phyloP scores from a whole-genome alignment of 176 grass and related monocot species.

The Hsuehochloa calcarea region DNA sequence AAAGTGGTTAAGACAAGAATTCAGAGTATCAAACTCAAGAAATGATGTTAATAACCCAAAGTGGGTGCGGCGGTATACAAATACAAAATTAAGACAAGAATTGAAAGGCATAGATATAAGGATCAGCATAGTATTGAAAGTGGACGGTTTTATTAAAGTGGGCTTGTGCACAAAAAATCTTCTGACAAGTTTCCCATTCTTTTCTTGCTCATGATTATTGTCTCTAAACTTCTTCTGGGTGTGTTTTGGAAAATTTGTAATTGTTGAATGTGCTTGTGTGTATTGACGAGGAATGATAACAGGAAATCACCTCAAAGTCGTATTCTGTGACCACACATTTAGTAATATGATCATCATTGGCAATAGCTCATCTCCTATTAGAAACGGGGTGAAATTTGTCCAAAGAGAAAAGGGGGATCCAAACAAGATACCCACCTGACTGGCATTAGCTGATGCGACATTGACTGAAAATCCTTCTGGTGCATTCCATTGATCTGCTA shows the following conservation, averaged over 20 bases:
- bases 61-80: not conserved
- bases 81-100: not conserved
- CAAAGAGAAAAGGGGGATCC: not conserved
- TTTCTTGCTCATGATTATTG: not conserved
- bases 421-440: slow-evolving; percentile 53
- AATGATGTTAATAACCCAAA: not conserved
- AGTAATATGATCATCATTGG: not conserved
- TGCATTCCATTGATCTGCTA: slow-evolving; percentile 94
- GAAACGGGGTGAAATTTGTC: not conserved
- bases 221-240: not conserved
- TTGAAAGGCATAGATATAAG: not conserved
- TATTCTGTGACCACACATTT: not conserved
- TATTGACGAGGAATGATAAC: not conserved
- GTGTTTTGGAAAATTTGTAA: not conserved
- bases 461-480: slow-evolving; percentile 78
- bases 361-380: slow-evolving; percentile 1
- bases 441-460: slow-evolving; percentile 93
- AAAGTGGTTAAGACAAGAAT: not conserved
- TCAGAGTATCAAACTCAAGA: not conserved
- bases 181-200: not conserved
- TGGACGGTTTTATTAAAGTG: not conserved
- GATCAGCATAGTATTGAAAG: not conserved
- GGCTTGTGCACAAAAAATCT: not conserved
- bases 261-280: not conserved
- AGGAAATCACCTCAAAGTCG: not conserved